phyloP scores from a whole-genome alignment of 1,284 basidiomycete genomes.

The Neotropicomus parvogracilis region DNA sequence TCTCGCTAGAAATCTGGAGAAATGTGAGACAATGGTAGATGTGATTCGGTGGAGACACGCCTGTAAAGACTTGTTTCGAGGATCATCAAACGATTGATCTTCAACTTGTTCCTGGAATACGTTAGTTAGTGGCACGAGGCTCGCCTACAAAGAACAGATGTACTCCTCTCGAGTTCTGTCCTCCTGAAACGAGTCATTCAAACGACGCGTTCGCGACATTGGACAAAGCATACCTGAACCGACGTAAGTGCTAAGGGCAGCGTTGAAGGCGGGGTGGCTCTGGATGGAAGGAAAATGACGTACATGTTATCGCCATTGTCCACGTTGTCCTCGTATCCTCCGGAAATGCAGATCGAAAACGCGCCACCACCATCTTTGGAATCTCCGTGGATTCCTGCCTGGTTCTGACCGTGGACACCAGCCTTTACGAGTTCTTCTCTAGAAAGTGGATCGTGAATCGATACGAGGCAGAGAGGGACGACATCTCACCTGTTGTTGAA shows the following conservation, averaged over 20 bases:
- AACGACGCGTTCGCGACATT: background rate
- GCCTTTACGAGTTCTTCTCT: slow-evolving; percentile 12
- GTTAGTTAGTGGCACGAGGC: background rate
- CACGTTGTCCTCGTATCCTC: slow-evolving; percentile 40
- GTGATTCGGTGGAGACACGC: slow-evolving; percentile 16
- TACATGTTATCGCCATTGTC: slow-evolving; percentile 41
- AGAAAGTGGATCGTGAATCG: background rate
- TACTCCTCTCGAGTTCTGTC: slow-evolving; percentile 7
- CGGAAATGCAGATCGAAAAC: slow-evolving; percentile 41
- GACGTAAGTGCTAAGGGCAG: slow-evolving; percentile 37
- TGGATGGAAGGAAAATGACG: slow-evolving; percentile 7
- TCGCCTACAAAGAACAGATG: slow-evolving; percentile 1
- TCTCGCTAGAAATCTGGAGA: slow-evolving; percentile 31
- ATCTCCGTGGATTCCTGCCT: slow-evolving; percentile 30
- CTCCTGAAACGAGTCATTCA: background rate
- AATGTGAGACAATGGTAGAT: background rate
- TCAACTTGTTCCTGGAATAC: slow-evolving; percentile 23
- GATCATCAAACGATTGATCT: slow-evolving; percentile 36
- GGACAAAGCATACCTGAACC: slow-evolving; percentile 22
- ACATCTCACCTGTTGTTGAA: slow-evolving; percentile 21
- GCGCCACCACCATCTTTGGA: slow-evolving; percentile 28
- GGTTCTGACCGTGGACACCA: slow-evolving; percentile 18
- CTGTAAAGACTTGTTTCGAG: slow-evolving; percentile 33
- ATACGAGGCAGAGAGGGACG: too few species aligned
- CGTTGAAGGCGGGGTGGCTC: background rate